These are phyloP conservation scores for Fusarium floridanum DNA, from an alignment of 2,329 filamentous ascomycete genomes.

Conservation along the genomic window DNA sequence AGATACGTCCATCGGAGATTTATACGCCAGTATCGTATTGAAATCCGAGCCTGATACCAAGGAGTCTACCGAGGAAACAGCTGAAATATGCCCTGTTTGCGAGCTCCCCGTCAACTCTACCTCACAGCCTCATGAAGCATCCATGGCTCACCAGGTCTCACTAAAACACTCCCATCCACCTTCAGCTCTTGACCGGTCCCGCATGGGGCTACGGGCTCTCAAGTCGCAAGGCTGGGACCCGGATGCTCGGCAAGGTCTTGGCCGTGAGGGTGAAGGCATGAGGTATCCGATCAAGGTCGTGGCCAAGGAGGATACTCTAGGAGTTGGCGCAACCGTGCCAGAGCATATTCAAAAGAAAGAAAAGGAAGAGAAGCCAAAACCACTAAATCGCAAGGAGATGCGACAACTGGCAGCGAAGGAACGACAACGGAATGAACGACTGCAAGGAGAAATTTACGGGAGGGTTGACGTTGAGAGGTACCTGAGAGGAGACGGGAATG, in stretches of 20 bases:
- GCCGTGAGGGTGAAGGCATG: slow-evolving; percentile 77
- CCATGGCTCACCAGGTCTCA: slow-evolving; percentile 78
- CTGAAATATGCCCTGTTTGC: slow-evolving; percentile 53
- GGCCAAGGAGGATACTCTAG: slow-evolving; percentile 80
- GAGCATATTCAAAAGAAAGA: slow-evolving; percentile 56
- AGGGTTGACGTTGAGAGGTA: slow-evolving; percentile 83
- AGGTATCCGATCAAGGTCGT: slow-evolving; percentile 79
- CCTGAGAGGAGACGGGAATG: slow-evolving; percentile 61
- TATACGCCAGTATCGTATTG: slow-evolving; percentile 77
- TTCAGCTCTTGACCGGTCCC: slow-evolving; percentile 76
- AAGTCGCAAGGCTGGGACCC: slow-evolving; percentile 80
- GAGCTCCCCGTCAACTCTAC: slow-evolving; percentile 51
- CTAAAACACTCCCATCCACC: slow-evolving; percentile 78
- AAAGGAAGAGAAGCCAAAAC: slow-evolving; percentile 60
- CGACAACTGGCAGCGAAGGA: slow-evolving; percentile 72
- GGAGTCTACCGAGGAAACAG: slow-evolving; percentile 29
- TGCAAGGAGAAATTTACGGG: slow-evolving; percentile 80
- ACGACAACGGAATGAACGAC: slow-evolving; percentile 70
- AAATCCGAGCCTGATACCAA: slow-evolving; percentile 43
- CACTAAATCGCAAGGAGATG: slow-evolving; percentile 78
- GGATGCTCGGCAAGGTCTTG: slow-evolving; percentile 78
- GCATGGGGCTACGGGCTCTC: slow-evolving; percentile 77
- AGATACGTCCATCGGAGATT: slow-evolving; percentile 58
- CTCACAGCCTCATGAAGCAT: slow-evolving; percentile 65
- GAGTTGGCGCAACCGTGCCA: slow-evolving; percentile 71